Base-by-base conservation (phyloP, 2,329 filamentous ascomycete species). In the Scedosporium minutisporum region DNA sequence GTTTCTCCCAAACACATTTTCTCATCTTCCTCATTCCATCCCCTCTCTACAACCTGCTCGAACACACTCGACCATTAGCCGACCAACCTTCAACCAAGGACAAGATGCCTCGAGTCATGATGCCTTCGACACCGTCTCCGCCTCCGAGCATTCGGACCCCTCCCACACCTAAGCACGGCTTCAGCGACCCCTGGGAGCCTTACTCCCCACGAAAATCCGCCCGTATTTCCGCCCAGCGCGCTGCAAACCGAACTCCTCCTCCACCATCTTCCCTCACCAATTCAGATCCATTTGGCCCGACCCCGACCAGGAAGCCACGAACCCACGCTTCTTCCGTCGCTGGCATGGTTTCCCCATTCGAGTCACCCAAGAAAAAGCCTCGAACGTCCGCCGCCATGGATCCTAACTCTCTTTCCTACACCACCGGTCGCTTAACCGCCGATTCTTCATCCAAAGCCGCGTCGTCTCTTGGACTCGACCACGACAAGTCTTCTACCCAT, bases 171-270 rank as follows among this genome's bases (percentile, higher is more conserved):
- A 82, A 82, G 64, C 82, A 86, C 70, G 89, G 88, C 44, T 85
- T 80, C 69, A 78, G 81, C 67, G 89, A 93, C 74, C 76, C 79
- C 65, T 92, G 87, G 79, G 83, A 90, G 69, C 89, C 89, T 55
- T 92, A 86, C 71, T 85, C 87, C 64, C 86, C 87, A 62, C 83
- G 88, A 72, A 88, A 89, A 69, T 89, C 86, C 3, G 81, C 82
- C 64, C 83, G 88, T 67, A 80, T 90, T 67, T 84, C 83, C 7
- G 60, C 60, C 63, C 82, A 86, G 68, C 78, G 79, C 66, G 69
- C 75, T 57, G 69, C 75, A 64, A 74, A 78, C 69, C 80, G 80
- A 72, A 87, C 84, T 1, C 83, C 85, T 23, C 85, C 83, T 3
- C 82, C 85, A 14, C 66, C 69, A 66, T 66, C 74, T 66, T 68